Evolutionary conservation across 1,284 basidiomycete genomes (phyloP).

Genomic region (Waitea zeae): DNA sequence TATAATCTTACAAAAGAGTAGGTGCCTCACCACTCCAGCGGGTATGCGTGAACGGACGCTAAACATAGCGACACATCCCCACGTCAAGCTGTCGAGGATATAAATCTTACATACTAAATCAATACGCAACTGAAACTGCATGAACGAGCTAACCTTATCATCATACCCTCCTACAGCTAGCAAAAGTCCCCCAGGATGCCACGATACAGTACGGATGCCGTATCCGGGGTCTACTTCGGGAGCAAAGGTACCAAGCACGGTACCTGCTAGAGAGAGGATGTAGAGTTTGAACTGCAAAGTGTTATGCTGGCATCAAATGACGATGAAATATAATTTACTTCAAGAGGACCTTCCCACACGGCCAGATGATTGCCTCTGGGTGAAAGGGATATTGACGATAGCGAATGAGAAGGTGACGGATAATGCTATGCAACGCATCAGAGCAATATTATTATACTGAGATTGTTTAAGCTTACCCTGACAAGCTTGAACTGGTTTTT

Average conservation of each 20-base stretch:
- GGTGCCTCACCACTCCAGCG: slow-evolving; percentile 30
- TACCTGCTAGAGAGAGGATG: slow-evolving; percentile 59
- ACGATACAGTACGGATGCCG: slow-evolving; percentile 56
- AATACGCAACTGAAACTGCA: slow-evolving; percentile 4
- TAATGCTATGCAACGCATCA: slow-evolving; percentile 41
- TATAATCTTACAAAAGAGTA: neutral
- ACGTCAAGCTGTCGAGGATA: slow-evolving; percentile 62
- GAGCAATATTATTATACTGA: neutral
- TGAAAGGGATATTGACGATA: slow-evolving; percentile 64
- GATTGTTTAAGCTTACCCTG: slow-evolving; percentile 53
- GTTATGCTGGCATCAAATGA: slow-evolving; percentile 1
- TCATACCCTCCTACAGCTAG: slow-evolving; percentile 72
- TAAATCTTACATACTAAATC: slow-evolving; percentile 33
- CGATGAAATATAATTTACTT: slow-evolving; percentile 27
- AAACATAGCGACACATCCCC: slow-evolving; percentile 53
- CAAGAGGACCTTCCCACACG: slow-evolving; percentile 67
- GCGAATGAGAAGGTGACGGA: slow-evolving; percentile 55
- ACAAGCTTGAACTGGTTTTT: slow-evolving; percentile 51
- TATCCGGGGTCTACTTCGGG: slow-evolving; percentile 63
- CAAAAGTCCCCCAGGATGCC: slow-evolving; percentile 74
- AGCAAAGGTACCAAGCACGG: slow-evolving; percentile 48
- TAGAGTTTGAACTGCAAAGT: slow-evolving; percentile 60
- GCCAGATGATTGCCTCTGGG: slow-evolving; percentile 71
- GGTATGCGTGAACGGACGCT: slow-evolving; percentile 40
- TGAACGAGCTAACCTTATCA: slow-evolving; percentile 37